A percentile compares a stretch with the other conserved stretches of the same genome.
Conservation (phyloP, 257 asterid species). For the Echites panduratus region DNA sequence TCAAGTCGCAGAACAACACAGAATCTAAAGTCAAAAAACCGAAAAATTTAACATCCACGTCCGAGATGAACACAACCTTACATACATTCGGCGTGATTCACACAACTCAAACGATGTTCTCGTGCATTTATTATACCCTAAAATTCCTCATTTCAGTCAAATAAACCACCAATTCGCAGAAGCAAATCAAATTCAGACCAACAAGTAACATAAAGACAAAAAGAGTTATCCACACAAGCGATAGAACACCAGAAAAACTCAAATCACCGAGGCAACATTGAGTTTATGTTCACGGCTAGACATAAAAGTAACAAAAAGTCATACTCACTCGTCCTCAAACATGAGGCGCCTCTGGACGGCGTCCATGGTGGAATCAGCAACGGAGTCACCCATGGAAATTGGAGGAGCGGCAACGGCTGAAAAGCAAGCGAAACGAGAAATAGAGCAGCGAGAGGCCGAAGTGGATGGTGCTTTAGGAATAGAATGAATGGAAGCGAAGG, state of each 20-base stretch:
- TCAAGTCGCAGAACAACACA: neutral
- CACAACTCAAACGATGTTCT: neutral
- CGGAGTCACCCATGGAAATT: conserved; percentile 46
- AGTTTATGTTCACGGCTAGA: too few species aligned
- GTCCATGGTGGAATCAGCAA: conserved; percentile 74
- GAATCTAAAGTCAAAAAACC: neutral
- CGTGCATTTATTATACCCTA: neutral
- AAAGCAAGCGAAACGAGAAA: neutral
- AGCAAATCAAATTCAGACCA: neutral
- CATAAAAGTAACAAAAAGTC: neutral
- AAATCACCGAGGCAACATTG: neutral
- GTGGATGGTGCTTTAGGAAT: neutral
- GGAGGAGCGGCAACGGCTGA: conserved; percentile 24
- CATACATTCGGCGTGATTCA: neutral
- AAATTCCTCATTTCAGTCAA: neutral
- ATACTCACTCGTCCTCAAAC: conserved; percentile 89
- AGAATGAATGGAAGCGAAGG: conserved; percentile 9
- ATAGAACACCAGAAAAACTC: neutral
- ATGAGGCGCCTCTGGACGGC: conserved; percentile 94
- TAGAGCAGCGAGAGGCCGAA: neutral
- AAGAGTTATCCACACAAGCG: neutral
- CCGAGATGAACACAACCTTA: neutral
- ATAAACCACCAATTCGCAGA: neutral
- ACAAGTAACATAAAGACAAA: neutral
- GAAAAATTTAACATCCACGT: neutral